Evolutionary conservation across 495 filamentous ascomycete species (phyloP).

Genomic region (Penicillium atrosanguineum): DNA sequence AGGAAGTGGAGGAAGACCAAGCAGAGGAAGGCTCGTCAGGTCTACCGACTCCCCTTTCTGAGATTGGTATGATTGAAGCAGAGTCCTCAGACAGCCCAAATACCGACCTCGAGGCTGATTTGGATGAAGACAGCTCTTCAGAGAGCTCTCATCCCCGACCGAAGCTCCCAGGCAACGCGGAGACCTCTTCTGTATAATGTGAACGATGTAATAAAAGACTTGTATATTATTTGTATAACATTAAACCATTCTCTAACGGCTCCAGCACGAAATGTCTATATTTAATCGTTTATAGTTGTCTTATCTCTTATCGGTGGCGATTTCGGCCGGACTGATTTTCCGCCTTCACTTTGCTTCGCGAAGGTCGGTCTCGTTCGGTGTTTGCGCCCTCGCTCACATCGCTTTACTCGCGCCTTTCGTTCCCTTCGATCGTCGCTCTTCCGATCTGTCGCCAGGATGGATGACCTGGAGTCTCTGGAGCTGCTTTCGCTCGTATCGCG

Average conservation of each 20-base stretch:
- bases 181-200: background rate
- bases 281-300: background rate
- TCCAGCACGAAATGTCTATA: background rate
- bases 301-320: slow-evolving; percentile 49
- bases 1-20: slow-evolving; percentile 9
- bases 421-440: slow-evolving; percentile 1
- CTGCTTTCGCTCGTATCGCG: slow-evolving; percentile 90
- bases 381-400: slow-evolving; percentile 18
- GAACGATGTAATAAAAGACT: background rate
- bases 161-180: background rate
- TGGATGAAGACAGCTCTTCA: background rate
- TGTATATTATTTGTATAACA: slow-evolving; percentile 26
- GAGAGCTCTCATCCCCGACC: background rate
- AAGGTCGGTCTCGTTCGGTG: slow-evolving; percentile 3
- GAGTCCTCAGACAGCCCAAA: background rate
- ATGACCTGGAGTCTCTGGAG: slow-evolving; percentile 87
- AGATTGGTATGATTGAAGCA: background rate
- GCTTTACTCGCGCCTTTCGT: slow-evolving; percentile 2
- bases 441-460: slow-evolving; percentile 54
- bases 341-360: slow-evolving; percentile 25
- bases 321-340: slow-evolving; percentile 43
- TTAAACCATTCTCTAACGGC: background rate
- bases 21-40: slow-evolving; percentile 8
- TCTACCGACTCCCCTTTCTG: background rate
- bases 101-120: background rate